Base-by-base conservation (phyloP, 331 rosid species). In the Telfairia occidentalis region DNA sequence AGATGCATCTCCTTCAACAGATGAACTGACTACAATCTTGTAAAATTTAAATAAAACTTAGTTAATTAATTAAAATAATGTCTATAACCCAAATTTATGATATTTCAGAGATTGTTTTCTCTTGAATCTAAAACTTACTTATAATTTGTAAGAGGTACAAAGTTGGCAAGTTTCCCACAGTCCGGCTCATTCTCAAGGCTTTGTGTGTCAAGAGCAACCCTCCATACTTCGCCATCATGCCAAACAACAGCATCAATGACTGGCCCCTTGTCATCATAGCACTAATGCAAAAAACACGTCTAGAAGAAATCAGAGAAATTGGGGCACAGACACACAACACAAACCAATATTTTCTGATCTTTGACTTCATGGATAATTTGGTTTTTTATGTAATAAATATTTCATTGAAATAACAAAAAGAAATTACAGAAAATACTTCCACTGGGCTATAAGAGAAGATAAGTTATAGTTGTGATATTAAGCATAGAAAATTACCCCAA, bases 161-260 rank as follows among this genome's bases (percentile, higher is more conserved):
- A 90, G 77, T 86, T 74, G 43, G 92, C 92, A 58, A 92, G 96
- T 78, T 85, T 89, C 76, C 98, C 98, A 76, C 76, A 75, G 28
- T 84, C 84, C 7, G 89, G 84, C 72, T 87, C 87, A 61, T 92
- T 96, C 85, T 88, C 96, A 45, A 92, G 96, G 78, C 84, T 83
- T 45, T 85, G 96, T 49, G 96, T 90, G 80, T 92, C 98, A 76
- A 92, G 81, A 79, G 98, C 96, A 81, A 79, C 96, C 83, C 96
- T 89, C 98, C 98, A 92, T 61, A 87, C 86, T 81, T 90, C 96
- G 78, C 96, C 98, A 78, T 89, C 96, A 69, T 90, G 91, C 98
- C 98, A 92, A 30, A 89, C 96, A 85, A 92, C 92, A 69, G 96
- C 96, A 83, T 92, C 96, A 77, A 92, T 74, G 66, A 81, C 73